phyloP scores from a whole-genome alignment of 176 grass and related monocot species.

The barley (Hordeum vulgare) region MorexV3_pseudomolecules_assembly NC_058524.1:270075436-270075935 shows the following conservation, averaged over 20 bases:
- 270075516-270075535: too few species aligned
- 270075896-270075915: not conserved
- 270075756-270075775: not conserved
- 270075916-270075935: not conserved
- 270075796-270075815: not conserved
- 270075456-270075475: too few species aligned
- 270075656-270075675: too few species aligned
- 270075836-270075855: not conserved
- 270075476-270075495: fast-evolving
- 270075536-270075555: too few species aligned
- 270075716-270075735: not conserved
- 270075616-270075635: too few species aligned
- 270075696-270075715: not conserved
- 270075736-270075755: not conserved
- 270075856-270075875: not conserved
- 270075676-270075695: too few species aligned
- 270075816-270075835: not conserved
- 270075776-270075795: not conserved
- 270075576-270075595: too few species aligned
- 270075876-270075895: not conserved
- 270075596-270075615: too few species aligned
- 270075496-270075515: too few species aligned
- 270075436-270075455: fast-evolving
- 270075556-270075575: too few species aligned
- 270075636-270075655: too few species aligned